Conservation (phyloP, 768 basidiomycete species). For the Russula vinacea region DNA sequence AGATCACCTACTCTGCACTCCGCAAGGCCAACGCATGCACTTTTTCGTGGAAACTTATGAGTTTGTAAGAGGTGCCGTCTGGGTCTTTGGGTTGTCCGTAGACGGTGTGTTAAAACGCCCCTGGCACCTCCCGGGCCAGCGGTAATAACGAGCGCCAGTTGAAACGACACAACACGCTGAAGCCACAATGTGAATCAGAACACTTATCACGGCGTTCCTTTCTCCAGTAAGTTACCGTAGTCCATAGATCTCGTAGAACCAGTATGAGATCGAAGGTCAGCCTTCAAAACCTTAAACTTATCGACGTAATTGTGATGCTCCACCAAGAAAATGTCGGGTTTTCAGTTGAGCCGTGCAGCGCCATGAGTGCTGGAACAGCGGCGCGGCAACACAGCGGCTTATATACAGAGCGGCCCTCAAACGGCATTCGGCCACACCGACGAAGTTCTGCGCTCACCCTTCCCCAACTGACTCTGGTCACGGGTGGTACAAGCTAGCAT, state of each 20-base stretch:
- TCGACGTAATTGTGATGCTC: background rate
- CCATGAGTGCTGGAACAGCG: background rate
- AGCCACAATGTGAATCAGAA: too few species aligned
- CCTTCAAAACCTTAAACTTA: background rate
- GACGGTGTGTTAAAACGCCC: too few species aligned
- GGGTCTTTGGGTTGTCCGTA: too few species aligned
- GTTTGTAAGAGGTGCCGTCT: too few species aligned
- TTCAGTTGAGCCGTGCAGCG: too few species aligned
- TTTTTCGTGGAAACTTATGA: background rate
- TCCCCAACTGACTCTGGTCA: background rate
- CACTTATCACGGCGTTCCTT: background rate
- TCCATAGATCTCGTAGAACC: background rate
- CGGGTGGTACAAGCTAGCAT: too few species aligned
- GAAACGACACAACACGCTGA: too few species aligned
- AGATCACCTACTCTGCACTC: background rate
- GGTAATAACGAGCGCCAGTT: too few species aligned
- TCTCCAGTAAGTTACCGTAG: background rate
- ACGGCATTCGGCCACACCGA: background rate
- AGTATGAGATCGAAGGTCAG: background rate
- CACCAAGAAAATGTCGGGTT: background rate
- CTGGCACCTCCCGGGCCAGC: too few species aligned
- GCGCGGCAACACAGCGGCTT: background rate
- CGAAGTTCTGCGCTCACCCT: background rate
- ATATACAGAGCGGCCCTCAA: background rate
- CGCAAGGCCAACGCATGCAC: background rate